A percentile compares a stretch with the other conserved stretches of the same genome.
phyloP scores from a whole-genome alignment of 2,329 filamentous ascomycete genomes.

The Aureobasidium uvarum region DNA sequence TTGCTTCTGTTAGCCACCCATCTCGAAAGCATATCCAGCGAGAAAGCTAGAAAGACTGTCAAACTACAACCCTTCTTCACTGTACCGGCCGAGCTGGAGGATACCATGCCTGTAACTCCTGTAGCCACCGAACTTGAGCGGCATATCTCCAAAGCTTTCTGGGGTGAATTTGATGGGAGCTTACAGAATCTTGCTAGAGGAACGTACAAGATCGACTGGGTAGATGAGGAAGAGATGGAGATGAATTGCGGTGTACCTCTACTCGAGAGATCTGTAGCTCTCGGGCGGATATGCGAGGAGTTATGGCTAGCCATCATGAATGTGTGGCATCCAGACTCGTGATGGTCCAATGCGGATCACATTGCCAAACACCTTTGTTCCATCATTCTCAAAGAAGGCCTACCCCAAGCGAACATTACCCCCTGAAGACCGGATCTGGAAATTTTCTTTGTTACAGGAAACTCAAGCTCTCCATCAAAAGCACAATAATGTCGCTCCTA shows the following conservation, averaged over 20 bases:
- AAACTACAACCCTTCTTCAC: background rate
- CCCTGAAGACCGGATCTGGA: background rate
- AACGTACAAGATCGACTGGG: background rate
- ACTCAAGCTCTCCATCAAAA: background rate
- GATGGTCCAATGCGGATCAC: too few relatives aligned
- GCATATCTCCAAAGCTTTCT: background rate
- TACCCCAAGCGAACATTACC: background rate
- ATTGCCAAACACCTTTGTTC: too few relatives aligned
- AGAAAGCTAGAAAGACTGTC: background rate
- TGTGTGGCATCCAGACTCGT: background rate
- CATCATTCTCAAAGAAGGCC: too few relatives aligned
- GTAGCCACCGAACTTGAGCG: background rate
- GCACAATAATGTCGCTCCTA: background rate
- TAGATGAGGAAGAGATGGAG: slow-evolving; percentile 13
- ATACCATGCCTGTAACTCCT: background rate
- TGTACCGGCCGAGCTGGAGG: background rate
- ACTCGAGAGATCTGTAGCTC: background rate
- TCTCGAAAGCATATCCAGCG: background rate
- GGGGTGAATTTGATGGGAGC: background rate
- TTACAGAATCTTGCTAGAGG: background rate
- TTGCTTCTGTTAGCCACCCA: background rate
- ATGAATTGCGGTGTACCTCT: background rate
- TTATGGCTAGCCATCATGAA: background rate
- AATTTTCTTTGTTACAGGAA: background rate
- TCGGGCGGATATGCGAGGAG: background rate